Percentiles rank a stretch among this genome's conserved stretches.
These are phyloP conservation scores for Dendrobium catenatum DNA, from an alignment of 106 monocot genomes.

Conservation along the genomic window DNA sequence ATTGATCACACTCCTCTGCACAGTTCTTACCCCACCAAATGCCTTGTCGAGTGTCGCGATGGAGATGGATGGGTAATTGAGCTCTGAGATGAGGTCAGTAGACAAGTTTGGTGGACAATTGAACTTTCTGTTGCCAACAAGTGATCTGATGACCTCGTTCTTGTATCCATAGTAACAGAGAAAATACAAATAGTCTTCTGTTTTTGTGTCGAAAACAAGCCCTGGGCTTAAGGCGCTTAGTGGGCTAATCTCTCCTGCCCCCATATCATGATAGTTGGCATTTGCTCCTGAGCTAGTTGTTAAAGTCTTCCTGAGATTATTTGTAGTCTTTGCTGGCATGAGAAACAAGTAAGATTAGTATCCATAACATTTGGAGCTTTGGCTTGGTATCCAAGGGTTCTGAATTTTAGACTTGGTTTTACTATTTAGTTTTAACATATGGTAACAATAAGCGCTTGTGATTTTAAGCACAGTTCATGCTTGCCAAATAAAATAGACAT, in stretches of 20 bases:
- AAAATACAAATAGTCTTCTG: constrained; percentile 58
- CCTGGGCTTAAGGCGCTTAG: constrained; percentile 76
- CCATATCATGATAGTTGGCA: constrained; percentile 75
- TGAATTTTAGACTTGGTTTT: background rate
- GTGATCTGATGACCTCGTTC: constrained; percentile 34
- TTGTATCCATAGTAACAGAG: constrained; percentile 93
- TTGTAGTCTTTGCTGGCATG: constrained; percentile 40
- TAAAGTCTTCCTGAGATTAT: constrained; percentile 44
- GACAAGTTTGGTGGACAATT: constrained; percentile 44
- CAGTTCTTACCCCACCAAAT: constrained; percentile 10
- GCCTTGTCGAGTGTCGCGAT: constrained; percentile 31
- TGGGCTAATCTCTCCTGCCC: constrained; percentile 86
- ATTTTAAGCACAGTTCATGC: background rate
- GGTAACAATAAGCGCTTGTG: background rate
- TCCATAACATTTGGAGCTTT: background rate
- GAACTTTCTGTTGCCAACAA: constrained; percentile 54
- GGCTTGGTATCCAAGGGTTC: background rate
- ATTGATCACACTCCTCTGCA: constrained; percentile 58
- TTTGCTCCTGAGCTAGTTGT: constrained; percentile 40
- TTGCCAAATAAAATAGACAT: background rate
- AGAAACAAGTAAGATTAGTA: background rate
- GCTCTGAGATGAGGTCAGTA: constrained; percentile 50
- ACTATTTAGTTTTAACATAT: background rate
- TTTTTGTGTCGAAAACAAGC: constrained; percentile 72
- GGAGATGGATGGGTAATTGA: constrained; percentile 92